These are phyloP conservation scores for Colletotrichum noveboracense DNA, from an alignment of 2,329 filamentous ascomycete genomes.

Conservation along the genomic window DNA sequence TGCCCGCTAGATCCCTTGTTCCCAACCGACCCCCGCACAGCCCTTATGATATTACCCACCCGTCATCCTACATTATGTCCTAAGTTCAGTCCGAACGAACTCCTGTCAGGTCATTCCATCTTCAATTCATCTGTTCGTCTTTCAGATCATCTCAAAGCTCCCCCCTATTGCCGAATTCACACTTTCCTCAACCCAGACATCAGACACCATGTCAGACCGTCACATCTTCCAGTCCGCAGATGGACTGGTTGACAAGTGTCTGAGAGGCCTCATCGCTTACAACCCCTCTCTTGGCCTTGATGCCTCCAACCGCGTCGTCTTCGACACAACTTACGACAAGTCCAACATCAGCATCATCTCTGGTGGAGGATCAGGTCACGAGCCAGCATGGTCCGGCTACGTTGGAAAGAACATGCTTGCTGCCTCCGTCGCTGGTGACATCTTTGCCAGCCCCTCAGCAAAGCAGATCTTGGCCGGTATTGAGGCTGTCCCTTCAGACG, in stretches of 20 bases:
- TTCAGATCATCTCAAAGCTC: background rate
- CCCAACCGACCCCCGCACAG: background rate
- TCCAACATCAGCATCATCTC: slow-evolving; percentile 56
- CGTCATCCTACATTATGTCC: background rate
- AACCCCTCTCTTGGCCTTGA: slow-evolving; percentile 57
- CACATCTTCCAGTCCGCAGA: slow-evolving; percentile 59
- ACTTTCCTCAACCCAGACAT: background rate
- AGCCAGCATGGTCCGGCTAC: slow-evolving; percentile 69
- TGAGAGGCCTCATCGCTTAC: slow-evolving; percentile 57
- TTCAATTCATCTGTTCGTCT: background rate
- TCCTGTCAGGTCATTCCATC: background rate
- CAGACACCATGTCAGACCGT: slow-evolving; percentile 51
- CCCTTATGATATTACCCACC: slow-evolving; percentile 1
- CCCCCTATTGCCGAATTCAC: background rate
- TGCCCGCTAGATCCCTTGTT: background rate
- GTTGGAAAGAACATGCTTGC: slow-evolving; percentile 67
- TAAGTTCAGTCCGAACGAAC: background rate
- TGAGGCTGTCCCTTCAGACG: slow-evolving; percentile 56
- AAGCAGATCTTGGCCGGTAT: slow-evolving; percentile 67
- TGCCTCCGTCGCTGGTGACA: slow-evolving; percentile 64
- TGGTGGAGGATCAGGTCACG: slow-evolving; percentile 63
- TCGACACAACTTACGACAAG: slow-evolving; percentile 47
- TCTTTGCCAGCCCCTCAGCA: slow-evolving; percentile 68
- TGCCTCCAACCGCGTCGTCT: slow-evolving; percentile 56
- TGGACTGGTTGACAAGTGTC: slow-evolving; percentile 57